phyloP scores from a whole-genome alignment of 1,284 basidiomycete species.

The Gymnopus androsaceus region DNA sequence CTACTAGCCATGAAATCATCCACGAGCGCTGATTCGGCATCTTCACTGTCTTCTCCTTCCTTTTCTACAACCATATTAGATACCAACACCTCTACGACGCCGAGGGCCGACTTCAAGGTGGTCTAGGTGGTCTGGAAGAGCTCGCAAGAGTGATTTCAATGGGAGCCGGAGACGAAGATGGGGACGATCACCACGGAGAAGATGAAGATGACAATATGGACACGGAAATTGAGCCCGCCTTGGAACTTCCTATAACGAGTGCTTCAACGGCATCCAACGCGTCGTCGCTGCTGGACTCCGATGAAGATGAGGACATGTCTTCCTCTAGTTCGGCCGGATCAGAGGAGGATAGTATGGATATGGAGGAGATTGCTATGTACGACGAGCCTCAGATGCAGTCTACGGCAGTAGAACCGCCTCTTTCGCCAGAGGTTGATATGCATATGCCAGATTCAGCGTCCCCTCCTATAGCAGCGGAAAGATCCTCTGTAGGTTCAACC shows the following conservation, averaged over 20 bases:
- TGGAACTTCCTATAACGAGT: conserved; percentile 73
- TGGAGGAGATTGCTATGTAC: conserved; percentile 74
- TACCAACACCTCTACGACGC: conserved; percentile 66
- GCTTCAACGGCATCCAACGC: conserved; percentile 49
- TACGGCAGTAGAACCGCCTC: not conserved
- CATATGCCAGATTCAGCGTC: not conserved
- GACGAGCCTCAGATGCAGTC: conserved; percentile 43
- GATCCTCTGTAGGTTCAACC: not conserved
- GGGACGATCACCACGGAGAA: conserved; percentile 47
- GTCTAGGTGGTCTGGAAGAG: conserved; percentile 78
- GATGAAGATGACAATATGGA: conserved; percentile 41
- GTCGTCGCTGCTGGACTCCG: conserved; percentile 63
- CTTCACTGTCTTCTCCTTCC: not conserved
- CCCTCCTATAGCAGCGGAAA: not conserved
- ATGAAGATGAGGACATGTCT: conserved; percentile 69
- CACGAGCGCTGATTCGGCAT: conserved; percentile 5
- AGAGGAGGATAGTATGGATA: conserved; percentile 61
- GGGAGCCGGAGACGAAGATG: conserved; percentile 51
- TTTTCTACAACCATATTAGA: not conserved
- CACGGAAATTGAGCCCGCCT: conserved; percentile 59
- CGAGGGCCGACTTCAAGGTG: conserved; percentile 81
- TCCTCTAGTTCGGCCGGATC: no score
- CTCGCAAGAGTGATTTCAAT: conserved; percentile 78
- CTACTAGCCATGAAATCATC: conserved; percentile 37
- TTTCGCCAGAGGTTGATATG: not conserved